A percentile compares a stretch with the other conserved stretches of the same genome.
These are phyloP conservation scores for Colletotrichum navitas DNA, from an alignment of 2,329 filamentous ascomycete genomes.

Conservation along the genomic window DNA sequence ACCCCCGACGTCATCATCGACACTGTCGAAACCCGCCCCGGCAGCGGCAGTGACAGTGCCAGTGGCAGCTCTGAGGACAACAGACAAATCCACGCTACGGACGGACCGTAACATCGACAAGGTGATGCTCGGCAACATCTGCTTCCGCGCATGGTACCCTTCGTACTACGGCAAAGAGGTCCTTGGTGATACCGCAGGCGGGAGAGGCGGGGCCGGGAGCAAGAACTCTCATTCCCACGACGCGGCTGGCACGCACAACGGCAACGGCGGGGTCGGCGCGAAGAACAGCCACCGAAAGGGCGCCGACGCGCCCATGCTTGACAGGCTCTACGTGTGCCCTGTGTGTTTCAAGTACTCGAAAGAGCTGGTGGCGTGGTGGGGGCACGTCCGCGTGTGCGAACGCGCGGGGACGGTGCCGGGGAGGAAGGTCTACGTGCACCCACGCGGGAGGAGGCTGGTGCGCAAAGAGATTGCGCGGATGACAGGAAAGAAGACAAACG, in stretches of 20 bases:
- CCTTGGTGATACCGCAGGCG: slow-evolving; percentile 60
- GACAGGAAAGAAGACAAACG: slow-evolving; percentile 53
- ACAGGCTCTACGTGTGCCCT: slow-evolving; percentile 86
- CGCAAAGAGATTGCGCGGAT: slow-evolving; percentile 50
- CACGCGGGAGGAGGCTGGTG: slow-evolving; percentile 58
- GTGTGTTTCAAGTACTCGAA: slow-evolving; percentile 94
- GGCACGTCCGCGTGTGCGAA: slow-evolving; percentile 71
- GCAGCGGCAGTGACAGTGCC: slow-evolving; percentile 43
- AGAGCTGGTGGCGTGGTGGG: slow-evolving; percentile 69
- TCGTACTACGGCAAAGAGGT: slow-evolving; percentile 87
- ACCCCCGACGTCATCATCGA: slow-evolving; percentile 37
- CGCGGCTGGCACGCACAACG: slow-evolving; percentile 28
- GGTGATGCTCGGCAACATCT: slow-evolving; percentile 85
- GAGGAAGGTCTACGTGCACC: slow-evolving; percentile 78
- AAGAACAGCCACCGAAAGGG: slow-evolving; percentile 52
- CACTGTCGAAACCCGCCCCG: slow-evolving; percentile 46
- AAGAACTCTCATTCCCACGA: slow-evolving; percentile 28
- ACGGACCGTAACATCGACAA: slow-evolving; percentile 85
- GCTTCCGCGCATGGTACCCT: slow-evolving; percentile 92
- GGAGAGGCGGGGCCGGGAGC: slow-evolving; percentile 34
- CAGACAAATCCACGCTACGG: slow-evolving; percentile 53
- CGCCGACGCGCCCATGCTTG: slow-evolving; percentile 62
- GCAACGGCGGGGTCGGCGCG: slow-evolving; percentile 42
- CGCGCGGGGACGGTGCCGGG: slow-evolving; percentile 69
- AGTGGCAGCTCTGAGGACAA: slow-evolving; percentile 14